A percentile compares a stretch with the other conserved stretches of the same genome.
Evolutionary conservation across 73 alveolate species (phyloP).

Genomic region (Tetrahymena elliotti): DNA sequence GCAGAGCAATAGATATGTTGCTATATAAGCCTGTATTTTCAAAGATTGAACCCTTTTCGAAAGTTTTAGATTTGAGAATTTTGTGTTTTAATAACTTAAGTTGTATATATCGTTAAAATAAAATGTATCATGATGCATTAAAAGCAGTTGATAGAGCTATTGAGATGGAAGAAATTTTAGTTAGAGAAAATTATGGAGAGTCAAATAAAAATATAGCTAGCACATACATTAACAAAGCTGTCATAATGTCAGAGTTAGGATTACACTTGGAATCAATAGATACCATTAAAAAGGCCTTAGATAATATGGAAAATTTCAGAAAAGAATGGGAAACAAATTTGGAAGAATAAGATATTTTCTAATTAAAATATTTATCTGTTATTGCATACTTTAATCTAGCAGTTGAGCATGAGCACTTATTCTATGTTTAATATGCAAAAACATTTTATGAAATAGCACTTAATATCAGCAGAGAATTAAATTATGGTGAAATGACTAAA

Average conservation of each 20-base stretch:
- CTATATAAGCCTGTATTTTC: not conserved
- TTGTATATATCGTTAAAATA: not conserved
- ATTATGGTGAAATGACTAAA: not conserved
- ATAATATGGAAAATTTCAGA: not conserved
- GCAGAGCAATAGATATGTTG: not conserved
- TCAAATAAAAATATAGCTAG: not conserved
- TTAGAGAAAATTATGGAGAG: not conserved
- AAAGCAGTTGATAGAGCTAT: not conserved
- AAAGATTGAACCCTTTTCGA: not conserved
- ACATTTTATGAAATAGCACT: not conserved
- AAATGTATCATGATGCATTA: not conserved
- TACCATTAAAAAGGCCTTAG: not conserved
- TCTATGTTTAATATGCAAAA: not conserved
- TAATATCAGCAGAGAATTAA: not conserved
- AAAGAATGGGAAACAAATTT: not conserved
- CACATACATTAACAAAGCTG: not conserved
- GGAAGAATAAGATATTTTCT: not conserved
- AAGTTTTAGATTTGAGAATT: not conserved
- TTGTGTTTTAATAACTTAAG: not conserved
- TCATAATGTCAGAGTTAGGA: not conserved
- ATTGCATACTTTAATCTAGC: not conserved
- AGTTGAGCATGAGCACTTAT: not conserved
- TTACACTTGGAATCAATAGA: not conserved
- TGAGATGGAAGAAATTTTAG: not conserved
- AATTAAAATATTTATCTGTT: not conserved